These are phyloP conservation scores for Fusarium dlaminii DNA, from an alignment of 2,329 filamentous ascomycete genomes.

Conservation along the genomic window DNA sequence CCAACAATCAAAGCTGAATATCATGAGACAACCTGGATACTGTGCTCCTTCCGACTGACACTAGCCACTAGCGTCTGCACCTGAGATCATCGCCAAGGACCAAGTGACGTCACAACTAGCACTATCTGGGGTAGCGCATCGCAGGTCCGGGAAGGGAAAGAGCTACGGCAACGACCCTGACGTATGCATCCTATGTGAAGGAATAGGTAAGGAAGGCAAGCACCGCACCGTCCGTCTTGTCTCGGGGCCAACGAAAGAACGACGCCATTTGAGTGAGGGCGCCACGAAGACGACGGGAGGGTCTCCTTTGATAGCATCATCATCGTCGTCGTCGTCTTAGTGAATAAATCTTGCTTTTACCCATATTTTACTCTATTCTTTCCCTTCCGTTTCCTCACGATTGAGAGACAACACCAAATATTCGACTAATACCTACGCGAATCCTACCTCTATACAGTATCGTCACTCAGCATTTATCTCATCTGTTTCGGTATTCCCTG, in stretches of 20 bases:
- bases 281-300: conserved; percentile 25
- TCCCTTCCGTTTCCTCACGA: not conserved
- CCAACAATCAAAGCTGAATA: conserved; percentile 12
- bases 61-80: conserved; percentile 23
- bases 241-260: conserved; percentile 34
- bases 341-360: conserved; percentile 37
- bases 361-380: not conserved
- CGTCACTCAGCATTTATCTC: not conserved
- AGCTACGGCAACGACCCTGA: conserved; percentile 36
- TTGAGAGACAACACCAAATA: not conserved
- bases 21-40: conserved; percentile 1
- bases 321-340: conserved; percentile 27
- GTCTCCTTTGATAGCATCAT: conserved; percentile 32
- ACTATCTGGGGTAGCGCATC: conserved; percentile 38
- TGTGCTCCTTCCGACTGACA: not conserved
- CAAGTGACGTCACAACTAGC: conserved; percentile 39
- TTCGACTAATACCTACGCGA: conserved; percentile 5
- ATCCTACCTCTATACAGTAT: conserved; percentile 12
- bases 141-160: conserved; percentile 22
- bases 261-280: conserved; percentile 27
- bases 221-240: conserved; percentile 25
- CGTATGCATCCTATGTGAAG: conserved; percentile 22
- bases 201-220: conserved; percentile 23
- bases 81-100: conserved; percentile 38
- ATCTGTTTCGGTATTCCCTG: conserved; percentile 11